phyloP scores from a whole-genome alignment of 1,284 basidiomycete species.

The Lignosus rhinocerotis region DNA sequence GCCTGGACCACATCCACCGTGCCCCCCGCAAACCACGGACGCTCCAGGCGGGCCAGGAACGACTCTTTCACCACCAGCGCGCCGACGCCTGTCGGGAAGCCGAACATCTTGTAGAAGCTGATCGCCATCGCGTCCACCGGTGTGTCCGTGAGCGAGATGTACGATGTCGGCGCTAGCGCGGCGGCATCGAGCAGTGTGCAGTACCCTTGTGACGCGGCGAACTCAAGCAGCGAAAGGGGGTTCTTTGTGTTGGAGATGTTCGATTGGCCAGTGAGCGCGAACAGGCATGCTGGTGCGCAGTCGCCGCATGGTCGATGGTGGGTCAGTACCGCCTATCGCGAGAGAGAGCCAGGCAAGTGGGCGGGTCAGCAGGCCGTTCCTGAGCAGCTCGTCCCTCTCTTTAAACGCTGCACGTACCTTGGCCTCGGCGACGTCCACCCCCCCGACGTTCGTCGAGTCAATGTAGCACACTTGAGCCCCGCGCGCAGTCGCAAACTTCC shows the following conservation, averaged over 20 bases:
- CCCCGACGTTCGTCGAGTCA: slow-evolving; percentile 60
- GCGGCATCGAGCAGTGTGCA: slow-evolving; percentile 77
- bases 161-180: slow-evolving; percentile 72
- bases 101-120: slow-evolving; percentile 90
- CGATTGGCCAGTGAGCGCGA: slow-evolving; percentile 77
- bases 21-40: slow-evolving; percentile 85
- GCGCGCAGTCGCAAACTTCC: slow-evolving; percentile 61
- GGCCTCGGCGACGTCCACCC: slow-evolving; percentile 55
- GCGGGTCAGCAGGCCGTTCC: neutral
- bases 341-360: slow-evolving; percentile 7
- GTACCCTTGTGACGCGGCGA: slow-evolving; percentile 70
- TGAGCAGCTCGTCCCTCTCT: no score
- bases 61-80: slow-evolving; percentile 74
- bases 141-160: slow-evolving; percentile 61
- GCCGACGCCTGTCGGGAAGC: slow-evolving; percentile 84
- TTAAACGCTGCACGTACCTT: slow-evolving; percentile 46
- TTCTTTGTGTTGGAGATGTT: slow-evolving; percentile 72
- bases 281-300: slow-evolving; percentile 53
- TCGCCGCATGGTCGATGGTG: slow-evolving; percentile 43
- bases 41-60: slow-evolving; percentile 57
- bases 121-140: slow-evolving; percentile 80
- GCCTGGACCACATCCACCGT: slow-evolving; percentile 82
- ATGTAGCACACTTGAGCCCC: slow-evolving; percentile 65
- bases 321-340: slow-evolving; percentile 33
- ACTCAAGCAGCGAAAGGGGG: slow-evolving; percentile 42